Conservation (phyloP, 192 early-diverging fungal genomes). For the Coemansia sp. region DNA sequence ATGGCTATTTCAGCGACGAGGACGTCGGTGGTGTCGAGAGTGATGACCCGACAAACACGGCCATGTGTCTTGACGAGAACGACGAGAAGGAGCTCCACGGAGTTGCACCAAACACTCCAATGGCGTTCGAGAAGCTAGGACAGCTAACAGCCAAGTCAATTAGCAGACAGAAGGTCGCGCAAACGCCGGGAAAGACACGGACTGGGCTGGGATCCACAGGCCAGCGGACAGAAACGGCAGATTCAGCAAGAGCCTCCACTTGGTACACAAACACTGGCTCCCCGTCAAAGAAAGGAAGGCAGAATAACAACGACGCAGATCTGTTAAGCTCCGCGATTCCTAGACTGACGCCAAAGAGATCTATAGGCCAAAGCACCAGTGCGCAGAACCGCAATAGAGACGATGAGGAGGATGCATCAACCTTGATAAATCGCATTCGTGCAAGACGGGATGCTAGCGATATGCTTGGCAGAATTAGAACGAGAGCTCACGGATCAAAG, state of each 20-base stretch:
- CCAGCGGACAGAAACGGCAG: not conserved
- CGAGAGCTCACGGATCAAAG: not conserved
- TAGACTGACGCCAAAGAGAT: slow-evolving; percentile 9
- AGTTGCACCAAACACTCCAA: slow-evolving; percentile 38
- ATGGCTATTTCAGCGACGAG: slow-evolving; percentile 1
- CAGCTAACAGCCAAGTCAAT: slow-evolving; percentile 49
- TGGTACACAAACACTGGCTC: slow-evolving; percentile 26
- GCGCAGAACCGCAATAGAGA: not conserved
- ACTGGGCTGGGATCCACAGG: not conserved
- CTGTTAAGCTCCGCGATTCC: slow-evolving; percentile 12
- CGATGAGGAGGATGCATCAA: slow-evolving; percentile 11
- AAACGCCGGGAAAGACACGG: slow-evolving; percentile 36
- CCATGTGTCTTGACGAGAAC: slow-evolving; percentile 49
- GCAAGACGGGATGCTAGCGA: slow-evolving; percentile 24
- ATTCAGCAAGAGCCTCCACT: slow-evolving; percentile 4
- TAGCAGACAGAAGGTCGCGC: slow-evolving; percentile 36
- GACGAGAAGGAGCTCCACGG: slow-evolving; percentile 41
- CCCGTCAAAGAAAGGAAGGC: slow-evolving; percentile 37
- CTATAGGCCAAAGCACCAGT: not conserved
- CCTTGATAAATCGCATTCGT: slow-evolving; percentile 27
- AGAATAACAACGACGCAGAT: not conserved
- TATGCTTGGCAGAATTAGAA: slow-evolving; percentile 38
- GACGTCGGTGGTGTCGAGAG: slow-evolving; percentile 17
- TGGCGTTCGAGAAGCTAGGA: slow-evolving; percentile 35
- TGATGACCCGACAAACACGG: slow-evolving; percentile 53